phyloP scores from a whole-genome alignment of 2,329 filamentous ascomycete genomes.

The Xylaria sp. region DNA sequence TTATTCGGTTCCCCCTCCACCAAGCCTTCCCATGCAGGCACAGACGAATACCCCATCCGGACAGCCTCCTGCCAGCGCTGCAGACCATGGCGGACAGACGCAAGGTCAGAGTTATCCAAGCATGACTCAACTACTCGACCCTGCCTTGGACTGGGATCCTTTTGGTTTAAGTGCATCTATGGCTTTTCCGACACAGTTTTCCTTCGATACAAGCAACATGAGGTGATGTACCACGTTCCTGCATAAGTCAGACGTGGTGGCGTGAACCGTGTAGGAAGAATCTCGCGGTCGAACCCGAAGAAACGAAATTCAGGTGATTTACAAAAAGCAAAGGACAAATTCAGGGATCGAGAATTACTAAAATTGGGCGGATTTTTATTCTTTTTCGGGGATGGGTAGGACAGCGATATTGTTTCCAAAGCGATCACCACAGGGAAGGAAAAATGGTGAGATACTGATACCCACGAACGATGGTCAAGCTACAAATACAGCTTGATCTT shows the following conservation, averaged over 20 bases:
- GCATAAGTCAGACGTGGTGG: neutral
- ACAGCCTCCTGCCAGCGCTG: slow-evolving; percentile 52
- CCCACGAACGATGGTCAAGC: slow-evolving; percentile 40
- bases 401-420: slow-evolving; percentile 28
- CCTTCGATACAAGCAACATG: slow-evolving; percentile 73
- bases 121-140: slow-evolving; percentile 75
- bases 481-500: slow-evolving; percentile 34
- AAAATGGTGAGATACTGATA: slow-evolving; percentile 41
- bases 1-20: slow-evolving; percentile 58
- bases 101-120: slow-evolving; percentile 65
- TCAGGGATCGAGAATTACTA: neutral
- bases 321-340: neutral
- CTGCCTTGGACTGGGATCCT: slow-evolving; percentile 90
- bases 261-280: neutral
- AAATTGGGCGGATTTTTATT: neutral
- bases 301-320: neutral
- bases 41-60: slow-evolving; percentile 54
- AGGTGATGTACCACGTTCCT: slow-evolving; percentile 44
- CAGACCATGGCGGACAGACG: slow-evolving; percentile 48
- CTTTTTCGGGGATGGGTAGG: slow-evolving; percentile 16
- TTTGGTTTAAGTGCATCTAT: slow-evolving; percentile 94
- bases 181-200: slow-evolving; percentile 90
- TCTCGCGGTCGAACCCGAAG: slow-evolving; percentile 6
- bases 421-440: slow-evolving; percentile 35
- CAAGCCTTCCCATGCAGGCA: slow-evolving; percentile 55